Evolutionary conservation across 1,139 yeast species (phyloP), one percentile per base, ranked within the genome.

Genomic region (Scheffersomyces stambukii): DNA sequence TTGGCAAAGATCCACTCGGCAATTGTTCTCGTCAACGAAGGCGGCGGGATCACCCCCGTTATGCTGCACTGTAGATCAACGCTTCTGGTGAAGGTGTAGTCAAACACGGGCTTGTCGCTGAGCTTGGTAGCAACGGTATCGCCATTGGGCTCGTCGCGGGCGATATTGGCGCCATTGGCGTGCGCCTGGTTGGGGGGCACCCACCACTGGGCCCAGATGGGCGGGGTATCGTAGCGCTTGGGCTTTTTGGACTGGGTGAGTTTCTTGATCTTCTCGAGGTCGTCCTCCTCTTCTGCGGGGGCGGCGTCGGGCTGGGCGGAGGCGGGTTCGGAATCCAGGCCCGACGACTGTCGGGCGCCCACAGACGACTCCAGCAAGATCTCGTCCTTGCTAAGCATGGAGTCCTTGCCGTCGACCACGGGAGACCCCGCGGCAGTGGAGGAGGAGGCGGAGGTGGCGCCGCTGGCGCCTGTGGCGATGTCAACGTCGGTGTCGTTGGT

Each of bases 1-100:
- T 83, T 81, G 16, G 94, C 89, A 63, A 81, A 88, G 5, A 88
- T 70, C 96, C 96, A 88, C 44, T 82, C 86, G 10, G 94, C 84
- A 5, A 88, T 77, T 22, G 85, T 76, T 45, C 91, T 72, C 4
- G 91, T 82, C 29, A 85, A 64, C 43, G 86, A 91, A 42, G 85
- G 86, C 28, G 84, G 81, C 1, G 96, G 96, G 16, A 81, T 74
- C 2, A 78, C 64, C 8, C 86, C 86, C 2, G 86, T 74, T 13
- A 85, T 69, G 16, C 83, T 77, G 33, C 81, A 75, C 44, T 67
- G 72, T 25, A 67, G 52, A 45, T 67, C 74, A 46, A 62, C 40
- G 33, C 68, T 59, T 12, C 57, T 50, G 11, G 69, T 62, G 24
- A 55, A 37, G 8, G 55, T 47, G 13, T 51, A 44, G 41, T 62